Base-by-base conservation (phyloP, 371 early-diverging fungal genomes). In the Mortierella sp. region DNA sequence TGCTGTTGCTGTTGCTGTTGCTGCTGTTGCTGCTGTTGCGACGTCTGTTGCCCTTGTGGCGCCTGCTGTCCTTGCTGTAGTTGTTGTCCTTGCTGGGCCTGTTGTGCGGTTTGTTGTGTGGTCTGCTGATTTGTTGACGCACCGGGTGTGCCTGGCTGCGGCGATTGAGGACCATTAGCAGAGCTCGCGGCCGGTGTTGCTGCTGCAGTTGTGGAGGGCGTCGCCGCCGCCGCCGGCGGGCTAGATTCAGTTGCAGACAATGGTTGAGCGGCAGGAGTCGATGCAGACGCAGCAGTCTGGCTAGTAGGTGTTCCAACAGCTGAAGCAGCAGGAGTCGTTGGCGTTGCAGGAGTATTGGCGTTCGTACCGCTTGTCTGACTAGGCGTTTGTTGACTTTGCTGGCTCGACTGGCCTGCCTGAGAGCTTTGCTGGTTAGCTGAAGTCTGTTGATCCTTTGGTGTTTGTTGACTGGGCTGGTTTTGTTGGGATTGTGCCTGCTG, bases 141-240 rank as follows among this genome's bases (percentile, higher is more conserved):
- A 39, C 28, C 58, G 5, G 83, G 72, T 8, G 74, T 73, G 11
- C 68, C 64, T 6, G 83, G 72, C 51, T 71, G 77, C 8, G 76
- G 83, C 10, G 77, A 78, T 32, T 73, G 83, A 28, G 83, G 76
- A 5, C 58, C 73, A 61, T 62, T 75, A 8, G 76, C 60, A 6
- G 72, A 16, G 20, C 52, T 66, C 20, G 75, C 68, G 6, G 65
- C 54, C 2, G 83, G 81, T 11, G 80, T 78, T 2, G 75, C 49
- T 2, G 75, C 49, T 45, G 72, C 70, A 22, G 74, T 68, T 12
- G 70, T 63, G 11, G 63, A 51, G 2, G 73, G 67, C 0, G 83
- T 39, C 18, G 45, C 12, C 18, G 45, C 47, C 0, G 61, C 63
- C 5, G 80, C 47, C 2, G 77, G 22, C 9, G 79, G 55, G 54